Base-by-base conservation (phyloP, 176 grass and related monocot species). In the Triticum monococcum region DNA sequence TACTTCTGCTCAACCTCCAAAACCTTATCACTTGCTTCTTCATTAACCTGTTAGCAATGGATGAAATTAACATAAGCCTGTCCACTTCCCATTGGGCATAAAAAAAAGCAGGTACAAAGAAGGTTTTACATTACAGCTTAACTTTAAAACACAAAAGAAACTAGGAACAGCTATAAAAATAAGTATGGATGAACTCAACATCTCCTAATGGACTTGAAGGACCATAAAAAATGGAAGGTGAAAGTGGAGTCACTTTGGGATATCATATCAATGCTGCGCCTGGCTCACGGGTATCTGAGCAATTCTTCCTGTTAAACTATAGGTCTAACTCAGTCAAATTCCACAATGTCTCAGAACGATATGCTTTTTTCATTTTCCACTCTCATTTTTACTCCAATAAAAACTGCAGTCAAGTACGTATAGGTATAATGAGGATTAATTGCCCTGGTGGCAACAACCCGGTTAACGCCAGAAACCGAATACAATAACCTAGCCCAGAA, bases 1-100 rank as follows among this genome's bases (percentile, higher is more conserved):
- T 96, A 99, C 48, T 94, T 99, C 65, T 96, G 92, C 85, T 96
- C 97, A 40, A 99, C 88, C 85, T 94, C 97, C 76, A 99, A 89
- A 80, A 96, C 89, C 80, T 99, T 94, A 66, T 94, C 94, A 89
- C 89, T 96, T 83, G 94, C 97, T 89, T 91, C 94, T 83, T 92
- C 94, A 81, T 99, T 96, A 62, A 99, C 90, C 97, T 99, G 93
- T 86, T 20, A 80, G 41, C 28, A 87, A 78, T 82, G 57, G 67
- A 79, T 40, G 50, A 56, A 76, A 70, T 31, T 70, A 81, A 3
- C 75, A 73, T 83, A 79, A 65, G 75, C 13, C 62, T 43, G 38
- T 16, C 43, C 45, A 75, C 41, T 36, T 32, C 64, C 16, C 8
- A 45, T 14, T 41, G 2, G 14, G 23, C 36, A 45, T 64, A 26